A percentile compares a stretch with the other conserved stretches of the same genome.
Evolutionary conservation across 306 rosid species (phyloP).

Genomic region (Vigna reflexopilosa): DNA sequence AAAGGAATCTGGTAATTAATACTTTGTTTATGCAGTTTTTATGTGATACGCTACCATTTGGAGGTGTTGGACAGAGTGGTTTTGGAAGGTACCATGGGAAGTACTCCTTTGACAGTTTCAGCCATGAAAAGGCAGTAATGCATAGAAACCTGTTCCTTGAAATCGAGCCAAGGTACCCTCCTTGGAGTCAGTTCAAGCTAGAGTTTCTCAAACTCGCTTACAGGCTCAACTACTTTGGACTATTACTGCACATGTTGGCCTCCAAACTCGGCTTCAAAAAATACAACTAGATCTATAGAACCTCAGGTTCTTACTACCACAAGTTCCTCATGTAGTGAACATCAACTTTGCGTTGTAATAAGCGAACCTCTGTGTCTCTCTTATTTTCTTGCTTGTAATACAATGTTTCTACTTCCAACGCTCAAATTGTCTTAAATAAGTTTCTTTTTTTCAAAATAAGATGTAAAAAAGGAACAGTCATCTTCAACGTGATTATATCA

Average conservation of each 20-base stretch:
- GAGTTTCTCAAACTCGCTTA: conserved; percentile 77
- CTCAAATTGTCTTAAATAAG: too few relatives aligned
- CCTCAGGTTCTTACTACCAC: background rate
- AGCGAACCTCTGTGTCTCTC: background rate
- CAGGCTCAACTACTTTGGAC: conserved; percentile 63
- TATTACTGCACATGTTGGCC: conserved; percentile 60
- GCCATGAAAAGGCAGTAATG: conserved; percentile 88
- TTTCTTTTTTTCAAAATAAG: too few relatives aligned
- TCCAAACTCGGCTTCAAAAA: conserved; percentile 63
- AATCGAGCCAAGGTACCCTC: conserved; percentile 87
- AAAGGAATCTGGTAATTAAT: background rate
- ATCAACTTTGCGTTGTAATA: background rate
- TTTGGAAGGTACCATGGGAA: conserved; percentile 96
- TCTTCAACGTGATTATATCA: too few relatives aligned
- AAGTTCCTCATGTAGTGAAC: background rate
- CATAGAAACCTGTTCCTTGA: conserved; percentile 68
- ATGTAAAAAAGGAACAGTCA: too few relatives aligned
- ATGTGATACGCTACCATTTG: conserved; percentile 53
- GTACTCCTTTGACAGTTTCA: conserved; percentile 82
- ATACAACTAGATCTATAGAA: conserved; percentile 25
- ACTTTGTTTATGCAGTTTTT: conserved; percentile 51
- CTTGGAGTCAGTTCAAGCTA: conserved; percentile 76
- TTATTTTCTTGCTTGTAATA: background rate
- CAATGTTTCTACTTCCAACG: background rate
- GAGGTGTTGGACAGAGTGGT: conserved; percentile 77